Evolutionary conservation across 345 rosid species (phyloP), one percentile per base, ranked within the genome.

Genomic region (Aegle marmelos): DNA sequence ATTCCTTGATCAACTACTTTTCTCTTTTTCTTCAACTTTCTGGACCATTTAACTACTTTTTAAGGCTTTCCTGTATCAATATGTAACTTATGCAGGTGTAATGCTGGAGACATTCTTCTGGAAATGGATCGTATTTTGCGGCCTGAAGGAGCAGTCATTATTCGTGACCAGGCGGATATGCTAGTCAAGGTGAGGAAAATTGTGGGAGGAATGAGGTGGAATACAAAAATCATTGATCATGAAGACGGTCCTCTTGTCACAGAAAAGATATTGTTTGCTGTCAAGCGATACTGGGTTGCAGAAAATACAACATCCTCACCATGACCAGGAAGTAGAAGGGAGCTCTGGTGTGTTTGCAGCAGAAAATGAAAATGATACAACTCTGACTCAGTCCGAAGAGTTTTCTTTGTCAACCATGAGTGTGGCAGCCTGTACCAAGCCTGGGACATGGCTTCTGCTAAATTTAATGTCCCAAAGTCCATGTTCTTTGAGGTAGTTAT

Each of bases 71-170:
- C 6, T 37, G 59, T 28, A 16, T 17, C 7, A 57, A 7, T 22
- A 36, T 37, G 34, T 66, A 70, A 75, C 50, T 50, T 78, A 79
- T 77, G 86, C 85, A 91, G 95, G 72, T 89, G 93, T 72, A 70
- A 81, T 64, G 22, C 78, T 9, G 91, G 82, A 78, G 91, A 88
- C 72, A 86, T 91, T 64, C 88, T 91, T 16, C 82, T 91, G 11
- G 95, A 91, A 82, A 91, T 89, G 89, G 95, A 89, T 83, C 83
- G 95, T 41, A 89, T 91, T 48, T 58, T 91, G 80, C 80, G 93
- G 34, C 95, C 95, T 28, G 95, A 91, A 88, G 95, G 95, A 71
- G 85, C 85, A 5, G 87, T 89, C n/a, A 86, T 91, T 39, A 22
- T 89, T 79, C 85, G 95, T 0, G 95, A 91, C 74, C 86, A 83